phyloP scores from a whole-genome alignment of 257 asterid genomes.

The Capsicum baccatum region DNA sequence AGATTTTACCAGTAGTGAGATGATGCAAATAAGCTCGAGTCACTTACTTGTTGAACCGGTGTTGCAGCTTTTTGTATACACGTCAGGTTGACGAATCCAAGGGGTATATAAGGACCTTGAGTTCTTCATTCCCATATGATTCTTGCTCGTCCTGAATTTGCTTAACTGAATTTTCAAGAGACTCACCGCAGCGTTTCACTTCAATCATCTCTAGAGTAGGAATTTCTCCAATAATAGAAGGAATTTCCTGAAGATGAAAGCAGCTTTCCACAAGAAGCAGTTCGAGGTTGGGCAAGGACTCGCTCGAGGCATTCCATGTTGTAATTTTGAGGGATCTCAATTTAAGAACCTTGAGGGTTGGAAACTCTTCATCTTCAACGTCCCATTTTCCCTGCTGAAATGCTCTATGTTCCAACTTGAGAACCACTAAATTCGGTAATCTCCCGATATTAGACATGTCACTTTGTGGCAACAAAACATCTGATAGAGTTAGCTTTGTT shows the following conservation, averaged over 20 bases:
- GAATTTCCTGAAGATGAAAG: slow-evolving; percentile 1
- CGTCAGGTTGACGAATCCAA: not conserved
- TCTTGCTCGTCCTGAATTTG: slow-evolving; percentile 5
- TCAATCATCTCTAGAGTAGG: slow-evolving; percentile 25
- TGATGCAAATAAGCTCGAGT: not conserved
- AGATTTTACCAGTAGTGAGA: not conserved
- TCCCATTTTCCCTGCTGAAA: slow-evolving; percentile 19
- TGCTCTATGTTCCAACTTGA: slow-evolving; percentile 7
- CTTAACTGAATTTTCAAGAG: slow-evolving; percentile 3
- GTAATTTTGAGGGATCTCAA: not conserved
- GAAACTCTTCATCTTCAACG: slow-evolving; percentile 26
- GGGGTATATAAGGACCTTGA: not conserved
- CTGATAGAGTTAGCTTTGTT: slow-evolving; percentile 30
- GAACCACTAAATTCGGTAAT: slow-evolving; percentile 24
- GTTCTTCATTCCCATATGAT: not conserved
- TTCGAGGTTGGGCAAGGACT: not conserved
- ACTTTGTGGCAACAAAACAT: slow-evolving; percentile 10
- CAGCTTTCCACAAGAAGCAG: not conserved
- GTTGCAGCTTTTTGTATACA: not conserved
- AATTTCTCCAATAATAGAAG: slow-evolving; percentile 27
- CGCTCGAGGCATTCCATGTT: not conserved
- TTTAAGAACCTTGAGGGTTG: not conserved
- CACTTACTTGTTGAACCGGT: not conserved
- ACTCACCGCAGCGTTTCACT: slow-evolving; percentile 26
- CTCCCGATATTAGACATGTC: slow-evolving; percentile 1